phyloP scores from a whole-genome alignment of 2,329 filamentous ascomycete species.

The Curvularia sp. region DNA sequence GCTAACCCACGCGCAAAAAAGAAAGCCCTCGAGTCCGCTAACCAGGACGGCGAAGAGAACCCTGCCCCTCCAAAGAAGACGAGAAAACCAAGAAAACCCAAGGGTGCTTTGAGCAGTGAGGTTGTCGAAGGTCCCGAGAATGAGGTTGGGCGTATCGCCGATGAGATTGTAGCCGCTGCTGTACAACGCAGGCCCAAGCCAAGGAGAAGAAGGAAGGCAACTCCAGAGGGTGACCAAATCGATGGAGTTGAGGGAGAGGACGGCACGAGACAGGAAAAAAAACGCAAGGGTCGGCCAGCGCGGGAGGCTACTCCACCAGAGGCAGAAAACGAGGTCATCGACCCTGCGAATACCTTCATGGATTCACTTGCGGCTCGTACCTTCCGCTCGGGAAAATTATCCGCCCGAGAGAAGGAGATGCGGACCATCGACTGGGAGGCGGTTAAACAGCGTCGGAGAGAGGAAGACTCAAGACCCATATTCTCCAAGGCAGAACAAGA shows the following conservation, averaged over 20 bases:
- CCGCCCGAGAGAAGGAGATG: conserved; percentile 75
- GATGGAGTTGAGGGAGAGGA: conserved; percentile 19
- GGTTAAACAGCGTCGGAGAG: conserved; percentile 51
- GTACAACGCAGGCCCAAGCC: conserved; percentile 28
- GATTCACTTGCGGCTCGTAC: conserved; percentile 71
- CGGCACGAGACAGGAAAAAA: conserved; percentile 21
- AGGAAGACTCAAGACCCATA: conserved; percentile 38
- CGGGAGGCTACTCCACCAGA: conserved; percentile 46
- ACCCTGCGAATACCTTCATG: conserved; percentile 73
- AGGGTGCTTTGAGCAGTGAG: conserved; percentile 19
- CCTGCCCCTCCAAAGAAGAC: conserved; percentile 33
- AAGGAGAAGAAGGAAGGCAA: conserved; percentile 24
- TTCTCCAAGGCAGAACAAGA: conserved; percentile 33
- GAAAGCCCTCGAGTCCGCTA: conserved; percentile 17
- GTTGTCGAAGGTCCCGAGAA: conserved; percentile 18
- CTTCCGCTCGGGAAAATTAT: conserved; percentile 73
- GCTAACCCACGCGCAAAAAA: conserved; percentile 23
- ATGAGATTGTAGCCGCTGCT: conserved; percentile 18
- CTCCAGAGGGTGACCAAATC: conserved; percentile 19
- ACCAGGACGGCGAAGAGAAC: conserved; percentile 21
- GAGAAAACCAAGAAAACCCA: conserved; percentile 40
- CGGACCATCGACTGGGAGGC: conserved; percentile 68
- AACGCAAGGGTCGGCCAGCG: conserved; percentile 36
- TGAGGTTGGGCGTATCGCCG: conserved; percentile 19
- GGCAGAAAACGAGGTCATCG: conserved; percentile 59